Evolutionary conservation across 75 land plant genomes (phyloP).

Genomic region (Sequoiadendron giganteum): DNA sequence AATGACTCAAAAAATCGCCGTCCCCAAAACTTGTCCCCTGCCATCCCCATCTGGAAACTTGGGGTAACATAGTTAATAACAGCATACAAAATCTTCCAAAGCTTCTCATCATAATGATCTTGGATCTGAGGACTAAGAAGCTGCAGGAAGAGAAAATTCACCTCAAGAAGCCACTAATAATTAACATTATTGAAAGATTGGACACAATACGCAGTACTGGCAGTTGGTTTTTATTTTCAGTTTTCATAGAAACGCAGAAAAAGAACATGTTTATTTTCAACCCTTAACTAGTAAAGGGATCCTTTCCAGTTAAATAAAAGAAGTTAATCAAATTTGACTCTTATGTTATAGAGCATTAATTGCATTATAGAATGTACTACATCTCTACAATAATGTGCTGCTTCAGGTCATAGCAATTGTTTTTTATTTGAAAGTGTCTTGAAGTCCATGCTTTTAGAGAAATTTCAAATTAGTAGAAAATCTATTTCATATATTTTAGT

Average conservation of each 20-base stretch:
- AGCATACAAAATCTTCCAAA: neutral
- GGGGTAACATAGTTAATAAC: no score
- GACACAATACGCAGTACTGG: neutral
- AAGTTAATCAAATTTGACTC: no score
- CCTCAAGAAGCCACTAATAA: no score
- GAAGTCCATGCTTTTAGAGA: neutral
- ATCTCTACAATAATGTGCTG: neutral
- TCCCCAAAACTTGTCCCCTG: no score
- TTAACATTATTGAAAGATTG: neutral
- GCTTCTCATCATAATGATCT: neutral
- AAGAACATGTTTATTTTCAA: neutral
- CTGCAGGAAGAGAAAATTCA: neutral
- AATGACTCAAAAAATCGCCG: no score
- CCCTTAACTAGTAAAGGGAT: no score
- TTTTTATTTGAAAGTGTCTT: neutral
- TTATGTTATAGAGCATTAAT: neutral
- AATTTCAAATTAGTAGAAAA: no score
- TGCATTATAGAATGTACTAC: neutral
- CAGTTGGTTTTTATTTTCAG: neutral
- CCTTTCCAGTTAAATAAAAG: neutral
- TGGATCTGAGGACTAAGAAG: neutral
- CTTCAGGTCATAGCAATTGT: neutral
- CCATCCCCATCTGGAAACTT: no score
- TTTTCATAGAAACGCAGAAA: no score
- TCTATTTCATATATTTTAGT: no score